Conservation (phyloP, 768 basidiomycete species). For the Collybia nuda region DNA sequence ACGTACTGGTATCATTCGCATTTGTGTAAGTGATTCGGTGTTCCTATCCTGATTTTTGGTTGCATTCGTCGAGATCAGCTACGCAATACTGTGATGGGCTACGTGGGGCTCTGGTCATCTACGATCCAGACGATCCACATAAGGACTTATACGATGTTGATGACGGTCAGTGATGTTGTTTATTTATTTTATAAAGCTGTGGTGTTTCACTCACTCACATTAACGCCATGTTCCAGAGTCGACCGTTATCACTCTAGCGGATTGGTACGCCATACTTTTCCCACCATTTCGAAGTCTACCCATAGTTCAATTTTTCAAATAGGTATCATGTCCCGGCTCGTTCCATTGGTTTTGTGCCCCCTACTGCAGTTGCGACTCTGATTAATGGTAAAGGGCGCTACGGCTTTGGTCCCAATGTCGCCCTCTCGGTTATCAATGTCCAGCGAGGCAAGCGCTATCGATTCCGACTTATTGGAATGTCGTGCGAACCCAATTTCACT, state of each 20-base stretch:
- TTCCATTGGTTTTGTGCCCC: conserved; percentile 13
- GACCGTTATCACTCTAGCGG: conserved; percentile 41
- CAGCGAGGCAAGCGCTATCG: conserved; percentile 38
- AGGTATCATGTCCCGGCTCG: conserved; percentile 17
- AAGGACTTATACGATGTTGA: conserved; percentile 5
- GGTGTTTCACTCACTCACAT: neutral
- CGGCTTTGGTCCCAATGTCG: conserved; percentile 27
- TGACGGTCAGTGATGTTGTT: neutral
- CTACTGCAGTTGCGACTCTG: conserved; percentile 29
- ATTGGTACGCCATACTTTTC: conserved; percentile 31
- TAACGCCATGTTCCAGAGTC: neutral
- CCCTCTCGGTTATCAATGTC: conserved; percentile 38
- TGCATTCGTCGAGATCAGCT: too few relatives aligned
- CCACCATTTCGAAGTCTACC: neutral
- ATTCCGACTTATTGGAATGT: conserved; percentile 42
- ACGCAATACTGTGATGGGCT: conserved; percentile 20
- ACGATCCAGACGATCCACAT: conserved; percentile 1
- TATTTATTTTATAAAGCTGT: neutral
- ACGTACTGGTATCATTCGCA: conserved; percentile 23
- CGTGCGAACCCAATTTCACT: conserved; percentile 37
- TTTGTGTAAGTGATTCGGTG: conserved; percentile 16
- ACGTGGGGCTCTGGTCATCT: conserved; percentile 12
- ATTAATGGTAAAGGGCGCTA: conserved; percentile 43
- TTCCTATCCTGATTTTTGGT: too few relatives aligned
- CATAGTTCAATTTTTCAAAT: neutral